Evolutionary conservation across 495 filamentous ascomycete species (phyloP), one percentile per base, ranked within the genome.

Genomic region (Penicillium antarcticum): DNA sequence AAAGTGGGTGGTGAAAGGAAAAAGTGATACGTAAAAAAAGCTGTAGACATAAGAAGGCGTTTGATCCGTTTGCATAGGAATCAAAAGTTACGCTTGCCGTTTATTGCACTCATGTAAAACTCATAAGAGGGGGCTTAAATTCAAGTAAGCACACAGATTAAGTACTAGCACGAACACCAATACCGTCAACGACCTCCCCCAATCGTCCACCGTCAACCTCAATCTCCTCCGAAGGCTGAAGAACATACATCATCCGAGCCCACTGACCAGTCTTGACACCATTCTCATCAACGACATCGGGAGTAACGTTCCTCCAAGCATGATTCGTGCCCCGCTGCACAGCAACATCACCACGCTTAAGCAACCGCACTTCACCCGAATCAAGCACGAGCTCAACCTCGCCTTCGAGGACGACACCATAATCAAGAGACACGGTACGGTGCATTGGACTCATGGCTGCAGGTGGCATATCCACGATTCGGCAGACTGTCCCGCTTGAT

Each of bases 331-430:
- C 78, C 36, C 85, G 75, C 42, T 89, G 78, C 53, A 87, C 66
- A 51, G 87, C 84, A 17, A 87, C 85, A 68, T 89, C 87, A 17
- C 83, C 80, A 26, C 86, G 82, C 57, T 85, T 82, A 61, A 89
- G 21, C 50, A 86, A 51, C 45, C 86, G 82, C 52, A 79, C 81
- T 18, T 76, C 68, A 5, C 73, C 76, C 0, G 79, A 78, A 65
- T 89, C 85, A 38, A 72, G 82, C 78, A 87, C 82, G 62, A 90
- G 87, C 65, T 92, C 87, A 39, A 91, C 58, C 57, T 79, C 69
- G 0, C 88, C 87, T 61, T 90, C 87, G 6, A 92, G 50, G 23
- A 91, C 80, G 51, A 90, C 78, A 4, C 86, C 87, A 49, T 87
- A 91, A 56, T 91, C 88, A 2, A 91, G 58, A 1, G 75, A 81